Evolutionary conservation across 2,329 filamentous ascomycete genomes (phyloP).

Genomic region (Ceratocystis ficicola): DNA sequence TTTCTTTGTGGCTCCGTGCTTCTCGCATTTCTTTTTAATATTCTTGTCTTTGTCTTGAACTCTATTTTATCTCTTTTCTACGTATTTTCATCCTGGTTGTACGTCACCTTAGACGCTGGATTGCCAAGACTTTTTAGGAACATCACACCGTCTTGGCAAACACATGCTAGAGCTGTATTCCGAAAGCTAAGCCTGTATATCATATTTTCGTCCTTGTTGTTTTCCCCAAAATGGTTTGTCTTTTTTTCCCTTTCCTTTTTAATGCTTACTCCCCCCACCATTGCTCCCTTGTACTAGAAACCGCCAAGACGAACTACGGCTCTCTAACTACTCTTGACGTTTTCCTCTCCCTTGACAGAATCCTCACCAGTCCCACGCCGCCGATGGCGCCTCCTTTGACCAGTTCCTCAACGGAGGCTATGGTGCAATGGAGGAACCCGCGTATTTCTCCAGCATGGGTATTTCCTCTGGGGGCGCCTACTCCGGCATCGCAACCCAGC

Average conservation of each 20-base stretch:
- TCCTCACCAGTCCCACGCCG: neutral
- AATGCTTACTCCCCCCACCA: neutral
- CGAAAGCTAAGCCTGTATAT: neutral
- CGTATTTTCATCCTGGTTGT: constrained; percentile 4
- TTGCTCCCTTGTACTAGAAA: neutral
- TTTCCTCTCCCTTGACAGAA: neutral
- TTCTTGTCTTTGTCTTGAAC: neutral
- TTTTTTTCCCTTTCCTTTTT: neutral
- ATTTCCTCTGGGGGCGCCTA: neutral
- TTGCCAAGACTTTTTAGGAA: constrained; percentile 9
- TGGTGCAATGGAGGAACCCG: neutral
- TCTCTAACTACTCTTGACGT: neutral
- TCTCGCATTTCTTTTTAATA: neutral
- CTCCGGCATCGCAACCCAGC: neutral
- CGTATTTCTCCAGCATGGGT: neutral
- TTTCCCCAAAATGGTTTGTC: neutral
- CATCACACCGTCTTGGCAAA: constrained; percentile 8
- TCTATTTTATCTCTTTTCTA: neutral
- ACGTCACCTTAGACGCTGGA: neutral
- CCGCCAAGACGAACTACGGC: neutral
- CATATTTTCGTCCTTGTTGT: no score
- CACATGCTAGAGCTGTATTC: neutral
- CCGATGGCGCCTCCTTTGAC: constrained; percentile 8
- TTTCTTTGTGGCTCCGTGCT: neutral
- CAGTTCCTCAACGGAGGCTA: neutral